Evolutionary conservation across 1,284 basidiomycete genomes (phyloP), one percentile per base, ranked within the genome.

Genomic region (Lentinula novae-zelandiae): DNA sequence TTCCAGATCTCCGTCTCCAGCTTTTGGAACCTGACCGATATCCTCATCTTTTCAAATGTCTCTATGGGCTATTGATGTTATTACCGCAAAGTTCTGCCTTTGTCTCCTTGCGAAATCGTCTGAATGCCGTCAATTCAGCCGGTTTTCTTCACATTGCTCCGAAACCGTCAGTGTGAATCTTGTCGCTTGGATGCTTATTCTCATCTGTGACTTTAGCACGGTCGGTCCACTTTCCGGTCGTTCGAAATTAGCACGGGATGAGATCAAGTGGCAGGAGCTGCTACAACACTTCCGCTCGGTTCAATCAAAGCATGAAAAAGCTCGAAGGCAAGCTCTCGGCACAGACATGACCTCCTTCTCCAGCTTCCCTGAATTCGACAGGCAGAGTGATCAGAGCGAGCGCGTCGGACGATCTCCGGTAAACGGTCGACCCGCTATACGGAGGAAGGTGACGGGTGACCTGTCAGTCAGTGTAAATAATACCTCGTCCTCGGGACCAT

Each of bases 51-150:
- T 96, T 96, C 82, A 99, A 99, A 73, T 98, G 96, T 68, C 80
- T 99, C 6, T 99, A 99, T 71, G 97, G 97, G 0, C 80, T 99
- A 12, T 80, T 99, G 65, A 99, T 99, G 97, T 81, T 99, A 59
- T 78, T 99, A 8, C 97, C 97, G 0, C 97, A 99, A 77, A 97
- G 94, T 71, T 91, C 91, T 44, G 97, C 97, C 0, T 99, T 99
- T 71, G 87, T 96, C 5, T 98, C 96, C 1, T 81, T 99, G 15
- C 85, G 96, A 40, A 98, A 98, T 72, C 87, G 97, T 39, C 76
- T 99, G 39, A 95, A 92, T 66, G 95, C 96, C 1, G 95, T 99
- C 50, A 96, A 96, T 72, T 93, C 96, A 1, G 87, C 95, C 9
- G 96, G 97, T 0, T 97, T 95, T 73, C 74, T 96, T 3, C 93